These are phyloP conservation scores for Boletus reticuloceps DNA, from an alignment of 768 basidiomycete species.

Conservation along the genomic window DNA sequence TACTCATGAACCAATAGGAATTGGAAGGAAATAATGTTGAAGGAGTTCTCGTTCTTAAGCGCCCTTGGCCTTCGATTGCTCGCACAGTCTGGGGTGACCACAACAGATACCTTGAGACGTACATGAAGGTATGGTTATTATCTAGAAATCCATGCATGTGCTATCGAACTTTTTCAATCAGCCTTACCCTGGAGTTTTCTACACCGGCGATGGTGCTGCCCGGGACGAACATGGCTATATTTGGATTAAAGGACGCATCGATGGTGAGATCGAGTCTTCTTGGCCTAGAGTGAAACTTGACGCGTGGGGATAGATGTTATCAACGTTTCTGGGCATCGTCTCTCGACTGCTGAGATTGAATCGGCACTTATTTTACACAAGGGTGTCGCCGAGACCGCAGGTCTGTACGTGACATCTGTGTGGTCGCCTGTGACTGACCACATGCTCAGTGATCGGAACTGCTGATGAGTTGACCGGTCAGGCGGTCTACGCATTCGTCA, in stretches of 20 bases:
- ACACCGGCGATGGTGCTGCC: constrained; percentile 96
- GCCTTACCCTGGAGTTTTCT: constrained; percentile 90
- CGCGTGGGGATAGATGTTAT: constrained; percentile 67
- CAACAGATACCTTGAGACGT: constrained; percentile 76
- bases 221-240: constrained; percentile 95
- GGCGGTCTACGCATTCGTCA: constrained; percentile 93
- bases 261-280: constrained; percentile 52
- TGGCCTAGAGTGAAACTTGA: background rate
- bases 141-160: constrained; percentile 36
- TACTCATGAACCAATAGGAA: constrained; percentile 36
- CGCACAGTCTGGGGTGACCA: constrained; percentile 92
- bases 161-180: constrained; percentile 28
- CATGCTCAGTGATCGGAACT: constrained; percentile 64
- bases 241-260: constrained; percentile 98
- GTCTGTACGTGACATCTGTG: constrained; percentile 26
- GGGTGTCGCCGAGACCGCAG: constrained; percentile 94
- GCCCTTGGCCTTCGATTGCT: constrained; percentile 95
- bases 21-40: constrained; percentile 82
- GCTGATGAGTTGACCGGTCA: constrained; percentile 89
- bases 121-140: constrained; percentile 50
- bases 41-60: constrained; percentile 83
- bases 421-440: constrained; percentile 4
- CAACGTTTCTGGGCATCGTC: constrained; percentile 95
- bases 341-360: constrained; percentile 98
- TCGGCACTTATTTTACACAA: constrained; percentile 92